A percentile compares a stretch with the other conserved stretches of the same genome.
These are phyloP conservation scores for Gnomoniopsis smithogilvyi DNA, from an alignment of 2,329 filamentous ascomycete species.

Conservation along the genomic window DNA sequence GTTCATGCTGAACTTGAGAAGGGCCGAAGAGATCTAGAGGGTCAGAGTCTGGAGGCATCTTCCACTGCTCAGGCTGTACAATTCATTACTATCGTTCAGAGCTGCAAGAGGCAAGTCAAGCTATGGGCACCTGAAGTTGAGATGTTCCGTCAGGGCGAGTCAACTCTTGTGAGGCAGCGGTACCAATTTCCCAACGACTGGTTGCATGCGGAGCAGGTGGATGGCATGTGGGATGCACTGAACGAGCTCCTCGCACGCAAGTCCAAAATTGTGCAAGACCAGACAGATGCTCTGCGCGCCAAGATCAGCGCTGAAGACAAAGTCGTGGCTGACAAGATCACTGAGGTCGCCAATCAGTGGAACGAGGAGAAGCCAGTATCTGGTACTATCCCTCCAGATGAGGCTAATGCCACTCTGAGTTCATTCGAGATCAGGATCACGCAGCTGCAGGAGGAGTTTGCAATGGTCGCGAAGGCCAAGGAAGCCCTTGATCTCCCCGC, in stretches of 20 bases:
- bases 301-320: slow-evolving; percentile 95
- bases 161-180: slow-evolving; percentile 83
- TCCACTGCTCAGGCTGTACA: slow-evolving; percentile 96
- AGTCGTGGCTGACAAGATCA: slow-evolving; percentile 83
- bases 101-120: slow-evolving; percentile 90
- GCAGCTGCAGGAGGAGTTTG: slow-evolving; percentile 78
- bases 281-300: slow-evolving; percentile 88
- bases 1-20: slow-evolving; percentile 90
- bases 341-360: slow-evolving; percentile 83
- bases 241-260: slow-evolving; percentile 91
- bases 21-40: slow-evolving; percentile 84
- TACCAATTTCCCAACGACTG: slow-evolving; percentile 94
- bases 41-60: slow-evolving; percentile 86
- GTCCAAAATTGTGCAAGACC: slow-evolving; percentile 92
- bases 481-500: slow-evolving; percentile 90
- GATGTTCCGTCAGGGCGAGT: slow-evolving; percentile 92
- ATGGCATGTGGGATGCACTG: slow-evolving; percentile 90
- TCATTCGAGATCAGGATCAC: slow-evolving; percentile 84
- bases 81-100: slow-evolving; percentile 97
- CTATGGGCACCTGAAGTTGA: slow-evolving; percentile 95
- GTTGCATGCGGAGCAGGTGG: slow-evolving; percentile 94
- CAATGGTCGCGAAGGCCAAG: slow-evolving; percentile 95
- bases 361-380: slow-evolving; percentile 96
- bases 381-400: slow-evolving; percentile 84
- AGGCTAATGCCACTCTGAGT: slow-evolving; percentile 77